A percentile compares a stretch with the other conserved stretches of the same genome.
Evolutionary conservation across 768 basidiomycete species (phyloP).

Genomic region (Lactifluus subvellereus): DNA sequence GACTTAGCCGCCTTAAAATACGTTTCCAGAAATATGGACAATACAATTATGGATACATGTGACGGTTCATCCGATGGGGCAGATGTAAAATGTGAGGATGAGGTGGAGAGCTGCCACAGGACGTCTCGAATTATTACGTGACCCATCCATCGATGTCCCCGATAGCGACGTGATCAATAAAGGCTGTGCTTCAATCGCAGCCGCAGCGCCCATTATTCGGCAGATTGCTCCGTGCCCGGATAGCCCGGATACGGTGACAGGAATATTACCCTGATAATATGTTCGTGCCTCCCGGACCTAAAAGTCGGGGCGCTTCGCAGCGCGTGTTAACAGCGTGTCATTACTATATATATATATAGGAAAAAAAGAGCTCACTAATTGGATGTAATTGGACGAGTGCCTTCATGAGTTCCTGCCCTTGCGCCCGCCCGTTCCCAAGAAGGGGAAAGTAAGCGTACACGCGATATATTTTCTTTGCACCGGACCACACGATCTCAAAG

Average conservation of each 20-base stretch:
- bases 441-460: conserved; percentile 22
- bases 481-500: conserved; percentile 21
- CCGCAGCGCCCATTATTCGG: conserved; percentile 23
- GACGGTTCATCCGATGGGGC: conserved; percentile 2
- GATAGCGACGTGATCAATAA: conserved; percentile 22
- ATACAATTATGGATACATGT: conserved; percentile 20
- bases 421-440: conserved; percentile 22
- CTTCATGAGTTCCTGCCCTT: conserved; percentile 22
- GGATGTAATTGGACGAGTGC: conserved; percentile 22
- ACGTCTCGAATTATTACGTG: conserved; percentile 19
- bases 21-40: conserved; percentile 15
- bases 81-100: conserved; percentile 11
- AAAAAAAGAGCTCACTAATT: conserved; percentile 16
- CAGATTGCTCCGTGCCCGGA: conserved; percentile 18
- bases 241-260: conserved; percentile 15
- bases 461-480: conserved; percentile 20
- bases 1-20: conserved; percentile 14
- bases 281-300: conserved; percentile 22
- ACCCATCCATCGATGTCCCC: conserved; percentile 21
- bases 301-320: conserved; percentile 17
- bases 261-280: conserved; percentile 22
- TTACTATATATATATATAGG: neutral
- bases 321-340: conserved; percentile 22
- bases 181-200: conserved; percentile 17
- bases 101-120: conserved; percentile 9